Base-by-base conservation (phyloP, 768 basidiomycete genomes). In the Terana coerulea region DNA sequence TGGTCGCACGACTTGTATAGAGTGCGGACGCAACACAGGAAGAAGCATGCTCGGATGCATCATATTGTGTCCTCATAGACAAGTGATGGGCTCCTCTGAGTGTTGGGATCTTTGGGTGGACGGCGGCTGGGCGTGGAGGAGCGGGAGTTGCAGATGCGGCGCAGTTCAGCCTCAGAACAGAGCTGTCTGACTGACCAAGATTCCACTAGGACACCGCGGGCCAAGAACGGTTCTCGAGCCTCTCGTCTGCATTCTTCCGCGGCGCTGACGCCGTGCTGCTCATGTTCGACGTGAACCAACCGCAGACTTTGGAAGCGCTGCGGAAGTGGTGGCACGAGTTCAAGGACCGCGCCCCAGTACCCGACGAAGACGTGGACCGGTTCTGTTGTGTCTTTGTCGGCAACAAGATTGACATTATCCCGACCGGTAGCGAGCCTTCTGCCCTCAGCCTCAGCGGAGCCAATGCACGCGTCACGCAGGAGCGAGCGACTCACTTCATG, bases 171-270 rank as follows among this genome's bases (percentile, higher is more conserved):
- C n/a, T 40, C 39, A 22, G 9, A 19, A 19, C 39, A 40, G 39
- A 9, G 19, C 30, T 34, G 24, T 9, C 47, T 25, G 31, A 21
- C 35, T 56, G 45, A 57, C 56, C 34, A 26, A 14, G 22, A 25
- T 8, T 39, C 28, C 34, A 6, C 19, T 58, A 90, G 85, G 90
- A 92, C 61, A 91, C 88, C 0, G 88, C 89, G 1, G 91, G 91
- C 2, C 91, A 94, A 64, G 91, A 94, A 61, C 80, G 91, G 4
- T 93, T 94, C 70, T 89, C 89, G 1, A 84, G 79, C 34, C 76
- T 93, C 15, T 89, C 90, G 0, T 73, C 79, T 0, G 89, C 91
- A 0, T 93, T 93, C 69, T 94, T 91, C 59, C 80, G 91, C 5
- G 88, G 88, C 1, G 88, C 90, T 2, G 89, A 92, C 60, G 91